These are phyloP conservation scores for Pulchroboletus neoregius DNA, from an alignment of 1,284 basidiomycete genomes.

Conservation along the genomic window DNA sequence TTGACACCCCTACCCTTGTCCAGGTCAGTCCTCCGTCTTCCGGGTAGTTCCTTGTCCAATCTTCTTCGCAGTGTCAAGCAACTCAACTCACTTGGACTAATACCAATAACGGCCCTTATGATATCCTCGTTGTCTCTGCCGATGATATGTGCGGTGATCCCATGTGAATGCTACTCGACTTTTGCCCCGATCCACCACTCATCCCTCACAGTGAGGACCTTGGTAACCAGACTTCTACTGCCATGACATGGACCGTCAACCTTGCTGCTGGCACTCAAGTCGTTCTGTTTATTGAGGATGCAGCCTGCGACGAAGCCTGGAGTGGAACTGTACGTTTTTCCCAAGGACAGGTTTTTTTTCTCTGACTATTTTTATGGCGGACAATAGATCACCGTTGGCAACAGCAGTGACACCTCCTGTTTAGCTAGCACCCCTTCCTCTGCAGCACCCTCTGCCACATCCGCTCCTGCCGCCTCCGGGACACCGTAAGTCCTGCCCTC, in stretches of 20 bases:
- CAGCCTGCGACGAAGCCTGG: conserved; percentile 58
- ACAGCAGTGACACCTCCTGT: conserved; percentile 51
- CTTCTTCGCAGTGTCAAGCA: conserved; percentile 47
- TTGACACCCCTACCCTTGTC: conserved; percentile 48
- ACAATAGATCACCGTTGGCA: conserved; percentile 51
- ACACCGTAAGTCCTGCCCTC: conserved; percentile 19
- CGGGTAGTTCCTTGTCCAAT: conserved; percentile 1
- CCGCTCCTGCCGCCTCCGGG: conserved; percentile 18
- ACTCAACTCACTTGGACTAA: conserved; percentile 51
- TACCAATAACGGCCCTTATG: conserved; percentile 48
- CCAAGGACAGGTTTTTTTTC: not conserved
- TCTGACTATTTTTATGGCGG: not conserved
- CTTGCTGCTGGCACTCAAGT: conserved; percentile 48
- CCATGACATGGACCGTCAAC: conserved; percentile 45
- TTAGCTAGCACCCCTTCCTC: conserved; percentile 25
- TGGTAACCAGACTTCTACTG: conserved; percentile 48
- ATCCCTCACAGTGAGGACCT: conserved; percentile 46
- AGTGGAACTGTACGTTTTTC: conserved; percentile 46
- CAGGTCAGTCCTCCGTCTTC: conserved; percentile 43
- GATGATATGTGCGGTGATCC: conserved; percentile 53
- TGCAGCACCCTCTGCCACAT: conserved; percentile 13
- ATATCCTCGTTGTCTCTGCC: conserved; percentile 52
- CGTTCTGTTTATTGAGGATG: conserved; percentile 55
- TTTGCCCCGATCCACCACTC: conserved; percentile 1
- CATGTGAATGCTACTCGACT: conserved; percentile 42